Conservation (phyloP, 352 stramenopile species). For the Globisporangium barbulae region DNA sequence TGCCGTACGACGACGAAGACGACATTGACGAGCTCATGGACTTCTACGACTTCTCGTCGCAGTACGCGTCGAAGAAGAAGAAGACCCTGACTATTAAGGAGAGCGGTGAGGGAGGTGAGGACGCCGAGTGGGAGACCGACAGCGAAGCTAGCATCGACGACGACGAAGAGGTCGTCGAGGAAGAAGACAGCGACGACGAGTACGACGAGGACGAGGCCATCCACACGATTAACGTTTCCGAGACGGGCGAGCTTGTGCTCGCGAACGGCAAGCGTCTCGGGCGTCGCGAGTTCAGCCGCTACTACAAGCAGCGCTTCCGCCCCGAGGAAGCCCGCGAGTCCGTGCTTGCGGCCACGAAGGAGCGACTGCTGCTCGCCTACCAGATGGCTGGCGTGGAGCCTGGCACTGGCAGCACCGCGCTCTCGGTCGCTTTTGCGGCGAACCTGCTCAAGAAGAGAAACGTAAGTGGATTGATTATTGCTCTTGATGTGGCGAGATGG, state of each 20-base stretch:
- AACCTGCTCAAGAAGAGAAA: slow-evolving; percentile 82
- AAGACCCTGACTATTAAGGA: slow-evolving; percentile 13
- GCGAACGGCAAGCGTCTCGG: slow-evolving; percentile 80
- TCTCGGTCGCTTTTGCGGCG: slow-evolving; percentile 78
- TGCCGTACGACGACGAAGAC: slow-evolving; percentile 88
- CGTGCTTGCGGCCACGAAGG: slow-evolving; percentile 76
- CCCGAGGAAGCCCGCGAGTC: slow-evolving; percentile 72
- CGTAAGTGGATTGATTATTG: slow-evolving; percentile 25
- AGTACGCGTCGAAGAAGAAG: slow-evolving; percentile 57
- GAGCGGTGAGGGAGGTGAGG: slow-evolving; percentile 25
- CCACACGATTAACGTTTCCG: slow-evolving; percentile 70
- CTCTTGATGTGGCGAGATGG: neutral
- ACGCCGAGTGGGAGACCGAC: slow-evolving; percentile 76
- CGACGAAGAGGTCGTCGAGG: slow-evolving; percentile 72
- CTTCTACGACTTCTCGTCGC: slow-evolving; percentile 90
- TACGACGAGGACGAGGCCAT: slow-evolving; percentile 45
- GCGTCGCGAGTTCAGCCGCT: slow-evolving; percentile 86
- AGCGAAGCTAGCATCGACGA: slow-evolving; percentile 74
- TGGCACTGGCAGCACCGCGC: slow-evolving; percentile 45
- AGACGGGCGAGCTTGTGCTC: slow-evolving; percentile 89
- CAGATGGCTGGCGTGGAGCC: slow-evolving; percentile 66
- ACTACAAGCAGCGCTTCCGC: slow-evolving; percentile 89
- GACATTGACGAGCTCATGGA: slow-evolving; percentile 88
- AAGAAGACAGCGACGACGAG: slow-evolving; percentile 37
- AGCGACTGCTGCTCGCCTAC: slow-evolving; percentile 73